phyloP scores from a whole-genome alignment of 1,139 yeast genomes.

The Eremothecium coryli region DNA sequence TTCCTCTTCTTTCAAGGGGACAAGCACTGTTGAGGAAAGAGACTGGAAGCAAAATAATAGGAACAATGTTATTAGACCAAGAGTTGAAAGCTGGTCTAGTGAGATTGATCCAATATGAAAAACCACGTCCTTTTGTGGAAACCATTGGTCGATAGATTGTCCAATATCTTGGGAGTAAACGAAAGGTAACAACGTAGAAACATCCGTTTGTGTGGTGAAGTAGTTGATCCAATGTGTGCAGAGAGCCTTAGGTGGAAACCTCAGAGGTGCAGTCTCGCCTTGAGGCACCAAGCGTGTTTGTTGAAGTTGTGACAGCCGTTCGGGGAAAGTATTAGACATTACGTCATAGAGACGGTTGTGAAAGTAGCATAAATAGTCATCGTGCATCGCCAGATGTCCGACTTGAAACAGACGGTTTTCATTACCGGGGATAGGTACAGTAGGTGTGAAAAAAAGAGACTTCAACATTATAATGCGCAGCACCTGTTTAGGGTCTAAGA shows the following conservation, averaged over 20 bases:
- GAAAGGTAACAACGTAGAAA: constrained; percentile 12
- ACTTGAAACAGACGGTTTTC: constrained; percentile 6
- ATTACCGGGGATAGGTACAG: constrained; percentile 9
- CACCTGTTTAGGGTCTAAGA: constrained; percentile 16
- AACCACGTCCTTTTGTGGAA: constrained; percentile 1
- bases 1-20: constrained; percentile 20
- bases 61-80: constrained; percentile 21
- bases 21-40: constrained; percentile 20
- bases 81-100: constrained; percentile 14
- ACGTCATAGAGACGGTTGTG: constrained; percentile 6
- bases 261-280: constrained; percentile 1
- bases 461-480: constrained; percentile 13
- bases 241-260: constrained; percentile 3
- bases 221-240: constrained; percentile 5
- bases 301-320: constrained; percentile 5
- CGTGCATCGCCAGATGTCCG: constrained; percentile 4
- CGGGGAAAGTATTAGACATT: constrained; percentile 5
- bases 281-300: neutral
- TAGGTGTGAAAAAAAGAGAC: constrained; percentile 8
- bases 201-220: constrained; percentile 11
- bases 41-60: constrained; percentile 22
- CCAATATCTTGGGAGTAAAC: neutral
- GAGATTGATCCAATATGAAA: constrained; percentile 2
- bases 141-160: constrained; percentile 4
- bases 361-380: constrained; percentile 6